Conservation (phyloP, 1,284 basidiomycete species). For the Tylopilus orsonianus region DNA sequence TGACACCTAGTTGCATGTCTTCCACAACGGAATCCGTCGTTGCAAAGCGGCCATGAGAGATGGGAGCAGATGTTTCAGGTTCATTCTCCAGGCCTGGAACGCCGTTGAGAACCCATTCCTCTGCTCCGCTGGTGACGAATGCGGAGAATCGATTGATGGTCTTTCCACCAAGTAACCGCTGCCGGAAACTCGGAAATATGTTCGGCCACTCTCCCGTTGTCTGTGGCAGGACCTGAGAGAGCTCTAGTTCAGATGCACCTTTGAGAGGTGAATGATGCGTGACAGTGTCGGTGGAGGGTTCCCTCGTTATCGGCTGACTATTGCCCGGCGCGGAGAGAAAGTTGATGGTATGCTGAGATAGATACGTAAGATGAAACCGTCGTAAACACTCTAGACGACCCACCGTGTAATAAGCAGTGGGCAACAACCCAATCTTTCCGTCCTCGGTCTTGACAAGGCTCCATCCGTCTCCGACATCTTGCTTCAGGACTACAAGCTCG, state of each 20-base stretch:
- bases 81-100: slow-evolving; percentile 25
- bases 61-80: slow-evolving; percentile 19
- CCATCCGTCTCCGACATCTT: slow-evolving; percentile 72
- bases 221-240: slow-evolving; percentile 60
- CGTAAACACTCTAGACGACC: slow-evolving; percentile 18
- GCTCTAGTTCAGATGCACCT: slow-evolving; percentile 23
- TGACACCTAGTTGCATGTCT: slow-evolving; percentile 39
- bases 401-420: slow-evolving; percentile 72
- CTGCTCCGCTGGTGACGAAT: slow-evolving; percentile 83
- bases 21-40: slow-evolving; percentile 39
- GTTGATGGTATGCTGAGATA: slow-evolving; percentile 57
- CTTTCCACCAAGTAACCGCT: slow-evolving; percentile 72
- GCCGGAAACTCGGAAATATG: slow-evolving; percentile 64
- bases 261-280: slow-evolving; percentile 55
- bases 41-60: slow-evolving; percentile 26
- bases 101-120: slow-evolving; percentile 75
- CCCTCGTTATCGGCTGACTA: slow-evolving; percentile 33
- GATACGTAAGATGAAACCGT: slow-evolving; percentile 2
- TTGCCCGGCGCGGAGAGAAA: slow-evolving; percentile 52
- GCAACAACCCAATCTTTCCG: slow-evolving; percentile 68
- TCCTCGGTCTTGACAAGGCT: slow-evolving; percentile 57
- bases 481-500: slow-evolving; percentile 61
- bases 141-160: slow-evolving; percentile 79
- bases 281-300: slow-evolving; percentile 43
- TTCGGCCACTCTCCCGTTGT: slow-evolving; percentile 69